Evolutionary conservation across 352 stramenopile species (phyloP), one percentile per base, ranked within the genome.

Genomic region (Globisporangium takayamanum): DNA sequence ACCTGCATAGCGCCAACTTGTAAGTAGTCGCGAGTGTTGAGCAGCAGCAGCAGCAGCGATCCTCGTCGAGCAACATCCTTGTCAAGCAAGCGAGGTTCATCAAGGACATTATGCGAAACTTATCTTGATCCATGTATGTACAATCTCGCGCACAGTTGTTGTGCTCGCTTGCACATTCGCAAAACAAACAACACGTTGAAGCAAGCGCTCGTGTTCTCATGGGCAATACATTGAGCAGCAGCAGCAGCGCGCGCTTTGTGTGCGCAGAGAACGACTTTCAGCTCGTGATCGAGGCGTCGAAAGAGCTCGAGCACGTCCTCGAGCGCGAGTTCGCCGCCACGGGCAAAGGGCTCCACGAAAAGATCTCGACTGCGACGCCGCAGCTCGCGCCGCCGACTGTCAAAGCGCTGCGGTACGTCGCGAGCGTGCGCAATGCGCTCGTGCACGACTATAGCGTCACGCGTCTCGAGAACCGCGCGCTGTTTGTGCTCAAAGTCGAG

Each of bases 251-350:
- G 49, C 42, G 57, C 57, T 63, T 63, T 45, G 57, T 63, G 60
- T 76, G 80, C 70, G 74, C 76, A 14, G 7, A 44, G 45, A 92
- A 92, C 64, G 85, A 95, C 68, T 92, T 87, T 48, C 80, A 95
- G 61, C 71, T 95, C 20, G 83, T 74, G 28, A 92, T 93, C 63
- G 84, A 92, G 68, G 64, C 76, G 20, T 87, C 80, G 60, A 93
- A 95, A 63, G 80, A 92, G 62, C 66, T 93, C 12, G 85, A 95
- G 66, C 72, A 76, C 55, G 46, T 83, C 25, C 70, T 95, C 20
- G 76, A 80, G 63, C 65, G 54, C 14, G 66, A 92, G 52, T 89
- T 92, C 53, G 66, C 69, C n/a, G 83, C 80, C 10, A 62, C 75
- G 25, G 85, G 85, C 53, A 74, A 76, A 37, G 84, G 84, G 0